A percentile compares a stretch with the other conserved stretches of the same genome.
Conservation (phyloP, 2,329 filamentous ascomycete species). For the Dryadomyces quercivorus region DNA sequence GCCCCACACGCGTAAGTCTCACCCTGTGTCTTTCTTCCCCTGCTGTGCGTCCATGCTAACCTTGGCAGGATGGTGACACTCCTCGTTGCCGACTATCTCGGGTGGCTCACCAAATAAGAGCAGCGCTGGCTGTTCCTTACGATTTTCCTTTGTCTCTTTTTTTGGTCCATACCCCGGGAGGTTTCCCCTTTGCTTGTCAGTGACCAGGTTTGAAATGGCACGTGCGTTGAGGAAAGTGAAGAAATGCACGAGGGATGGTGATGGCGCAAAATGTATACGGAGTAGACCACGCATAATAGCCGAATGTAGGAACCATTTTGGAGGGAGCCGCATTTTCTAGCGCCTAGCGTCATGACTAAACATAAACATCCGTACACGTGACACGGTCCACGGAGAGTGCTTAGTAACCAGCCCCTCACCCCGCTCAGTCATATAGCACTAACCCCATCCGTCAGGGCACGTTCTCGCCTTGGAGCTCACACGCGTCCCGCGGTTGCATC, state of each 20-base stretch:
- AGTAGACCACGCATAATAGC: not conserved
- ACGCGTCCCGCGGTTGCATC: not conserved
- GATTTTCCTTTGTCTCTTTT: not conserved
- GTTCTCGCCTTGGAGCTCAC: not conserved
- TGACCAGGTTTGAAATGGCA: not conserved
- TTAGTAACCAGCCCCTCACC: not conserved
- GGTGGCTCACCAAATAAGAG: constrained; percentile 41
- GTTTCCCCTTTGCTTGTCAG: not conserved
- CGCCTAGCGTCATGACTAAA: not conserved
- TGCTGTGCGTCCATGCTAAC: constrained; percentile 1
- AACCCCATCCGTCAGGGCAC: not conserved
- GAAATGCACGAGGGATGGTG: no score
- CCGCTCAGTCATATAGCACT: not conserved
- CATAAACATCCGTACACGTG: not conserved
- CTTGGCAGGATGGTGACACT: constrained; percentile 44
- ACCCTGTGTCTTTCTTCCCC: constrained; percentile 12
- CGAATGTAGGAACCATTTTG: not conserved
- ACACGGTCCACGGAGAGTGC: not conserved
- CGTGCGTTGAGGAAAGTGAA: no score
- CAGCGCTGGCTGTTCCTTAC: constrained; percentile 1
- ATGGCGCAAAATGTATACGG: not conserved
- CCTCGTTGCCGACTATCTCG: constrained; percentile 49
- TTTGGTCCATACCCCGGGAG: not conserved
- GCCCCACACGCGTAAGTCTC: constrained; percentile 86
- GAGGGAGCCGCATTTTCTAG: no score